phyloP scores from a whole-genome alignment of 345 rosid genomes.

The Camelina neglecta region DNA sequence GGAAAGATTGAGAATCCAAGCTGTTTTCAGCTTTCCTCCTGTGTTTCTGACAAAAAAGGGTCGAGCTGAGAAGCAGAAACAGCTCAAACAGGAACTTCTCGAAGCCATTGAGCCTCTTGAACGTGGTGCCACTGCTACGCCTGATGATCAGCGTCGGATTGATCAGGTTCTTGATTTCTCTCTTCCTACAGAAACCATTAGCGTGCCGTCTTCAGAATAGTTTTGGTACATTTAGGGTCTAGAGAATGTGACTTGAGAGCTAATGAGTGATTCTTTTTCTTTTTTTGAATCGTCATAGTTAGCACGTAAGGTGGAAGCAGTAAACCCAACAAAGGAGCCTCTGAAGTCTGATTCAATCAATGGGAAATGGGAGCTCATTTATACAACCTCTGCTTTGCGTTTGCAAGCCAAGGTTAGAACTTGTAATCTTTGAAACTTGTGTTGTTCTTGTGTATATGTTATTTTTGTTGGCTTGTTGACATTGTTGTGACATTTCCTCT shows the following conservation, averaged over 20 bases:
- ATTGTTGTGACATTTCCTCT: conserved; percentile 14
- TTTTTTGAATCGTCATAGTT: conserved; percentile 48
- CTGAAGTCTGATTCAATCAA: conserved; percentile 69
- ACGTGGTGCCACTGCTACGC: conserved; percentile 79
- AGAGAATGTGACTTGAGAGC: conserved; percentile 11
- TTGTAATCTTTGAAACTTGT: conserved; percentile 15
- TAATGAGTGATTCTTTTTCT: no score
- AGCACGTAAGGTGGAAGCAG: conserved; percentile 83
- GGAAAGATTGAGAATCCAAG: conserved; percentile 42
- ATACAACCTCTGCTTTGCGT: conserved; percentile 83
- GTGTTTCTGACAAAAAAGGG: conserved; percentile 71
- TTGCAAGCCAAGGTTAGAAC: conserved; percentile 70
- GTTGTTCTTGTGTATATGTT: background rate
- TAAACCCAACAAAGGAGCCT: conserved; percentile 75
- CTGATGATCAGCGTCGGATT: conserved; percentile 73
- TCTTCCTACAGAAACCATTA: background rate
- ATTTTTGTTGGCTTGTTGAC: background rate
- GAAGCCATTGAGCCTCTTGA: conserved; percentile 75
- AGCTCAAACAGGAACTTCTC: conserved; percentile 72
- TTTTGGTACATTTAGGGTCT: background rate
- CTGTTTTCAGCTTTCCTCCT: conserved; percentile 72
- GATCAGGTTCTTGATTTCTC: conserved; percentile 58
- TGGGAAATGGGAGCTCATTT: conserved; percentile 96
- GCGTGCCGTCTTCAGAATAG: background rate
- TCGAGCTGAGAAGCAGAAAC: conserved; percentile 53